Percentiles rank a stretch among this genome's conserved stretches.
These are phyloP conservation scores for Globisporangium viniferum DNA, from an alignment of 352 stramenopile genomes.

Conservation along the genomic window DNA sequence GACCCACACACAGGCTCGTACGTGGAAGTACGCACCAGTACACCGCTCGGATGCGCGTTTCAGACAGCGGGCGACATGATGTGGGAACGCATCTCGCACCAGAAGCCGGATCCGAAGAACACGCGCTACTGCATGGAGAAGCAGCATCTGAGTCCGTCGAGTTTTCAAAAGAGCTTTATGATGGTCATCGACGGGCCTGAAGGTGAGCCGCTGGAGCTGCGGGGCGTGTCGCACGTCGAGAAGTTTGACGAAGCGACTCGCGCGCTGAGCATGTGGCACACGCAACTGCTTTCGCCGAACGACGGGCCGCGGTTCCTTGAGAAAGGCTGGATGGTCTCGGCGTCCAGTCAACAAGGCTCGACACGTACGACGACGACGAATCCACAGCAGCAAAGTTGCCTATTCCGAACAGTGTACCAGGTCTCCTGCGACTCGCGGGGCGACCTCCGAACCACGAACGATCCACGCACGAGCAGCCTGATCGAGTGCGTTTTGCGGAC, in stretches of 20 bases:
- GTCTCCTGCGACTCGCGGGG: conserved; percentile 11
- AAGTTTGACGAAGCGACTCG: conserved; percentile 9
- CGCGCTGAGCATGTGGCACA: conserved; percentile 8
- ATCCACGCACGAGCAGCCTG: not conserved
- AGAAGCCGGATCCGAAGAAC: conserved; percentile 16
- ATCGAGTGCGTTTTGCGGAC: conserved; percentile 8
- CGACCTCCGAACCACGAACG: not conserved
- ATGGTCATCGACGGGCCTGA: conserved; percentile 13
- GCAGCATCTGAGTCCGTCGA: conserved; percentile 3
- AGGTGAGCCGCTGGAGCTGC: conserved; percentile 5
- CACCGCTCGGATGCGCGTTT: conserved; percentile 6
- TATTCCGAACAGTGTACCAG: conserved; percentile 15
- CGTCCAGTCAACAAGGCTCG: not conserved
- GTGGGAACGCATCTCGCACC: conserved; percentile 12
- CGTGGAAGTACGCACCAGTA: conserved; percentile 13
- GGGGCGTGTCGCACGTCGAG: conserved; percentile 9
- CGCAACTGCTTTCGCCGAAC: not conserved
- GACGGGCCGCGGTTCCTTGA: conserved; percentile 10
- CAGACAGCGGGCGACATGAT: conserved; percentile 8
- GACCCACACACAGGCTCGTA: not conserved
- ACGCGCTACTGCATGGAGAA: conserved; percentile 5
- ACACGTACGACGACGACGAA: too few species aligned
- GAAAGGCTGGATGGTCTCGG: conserved; percentile 14
- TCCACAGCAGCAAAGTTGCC: not conserved
- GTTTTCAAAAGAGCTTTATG: conserved; percentile 18